Base-by-base conservation (phyloP, 2,329 filamentous ascomycete genomes). In the Colletotrichum karsti region DNA sequence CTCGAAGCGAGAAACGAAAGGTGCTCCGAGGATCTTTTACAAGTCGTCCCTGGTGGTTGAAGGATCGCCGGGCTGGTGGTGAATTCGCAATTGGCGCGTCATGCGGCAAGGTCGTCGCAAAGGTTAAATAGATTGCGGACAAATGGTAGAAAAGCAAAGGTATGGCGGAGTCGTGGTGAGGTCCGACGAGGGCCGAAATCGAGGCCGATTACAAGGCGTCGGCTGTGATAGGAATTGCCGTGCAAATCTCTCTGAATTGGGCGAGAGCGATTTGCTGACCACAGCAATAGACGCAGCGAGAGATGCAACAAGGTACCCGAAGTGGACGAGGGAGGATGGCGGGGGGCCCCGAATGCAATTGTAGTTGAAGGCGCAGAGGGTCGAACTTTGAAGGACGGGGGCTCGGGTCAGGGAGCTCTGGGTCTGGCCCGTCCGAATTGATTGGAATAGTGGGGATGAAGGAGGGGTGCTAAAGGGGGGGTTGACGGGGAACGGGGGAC, bases 351-450 rank as follows among this genome's bases (percentile, higher is more conserved):
- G 44, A 63, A 58, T 58, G 60, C 64, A 67, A 67, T 67, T 67
- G 64, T 67, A 67, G 60, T 67, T 64, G 64, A 63, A 64, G n/a
- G 64, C 53, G 53, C 46, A 64, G 60, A 64, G 51, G 28, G 60
- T 64, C 30, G 44, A 67, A 57, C 60, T 64, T 53, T 64, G 60
- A 54, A 54, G 61, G 64, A 64, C 46, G 60, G 60, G 59, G 64
- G 60, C 54, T 64, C 30, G 53, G 64, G 53, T 67, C 53, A 58
- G 54, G 53, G 59, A 64, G 64, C 61, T 54, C 60, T 53, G 53
- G 64, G 60, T 64, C 60, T 67, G 60, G 64, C 60, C 53, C 64
- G 60, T 67, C 60, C 46, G 64, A 58, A 67, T 67, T 67, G 64
- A 67, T 67, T 67, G 64, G 53, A 67, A 64, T 42, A 67, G 64